Conservation (phyloP, 2,329 filamentous ascomycete species). For the Trichoderma harzianum region DNA sequence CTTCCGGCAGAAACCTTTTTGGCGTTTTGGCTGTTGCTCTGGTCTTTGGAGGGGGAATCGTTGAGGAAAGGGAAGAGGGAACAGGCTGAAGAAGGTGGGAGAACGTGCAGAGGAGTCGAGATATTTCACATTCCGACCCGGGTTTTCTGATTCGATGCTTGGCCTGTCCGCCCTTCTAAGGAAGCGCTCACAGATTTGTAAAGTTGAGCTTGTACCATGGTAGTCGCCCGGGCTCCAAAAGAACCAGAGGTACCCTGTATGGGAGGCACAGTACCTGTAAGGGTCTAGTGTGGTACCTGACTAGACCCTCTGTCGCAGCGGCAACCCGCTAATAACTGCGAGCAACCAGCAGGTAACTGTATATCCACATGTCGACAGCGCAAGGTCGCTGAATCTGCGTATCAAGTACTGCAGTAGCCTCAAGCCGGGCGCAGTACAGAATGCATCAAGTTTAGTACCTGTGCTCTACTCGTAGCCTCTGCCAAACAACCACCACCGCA, state of each 20-base stretch:
- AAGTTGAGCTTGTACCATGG: background rate
- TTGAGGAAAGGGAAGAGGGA: background rate
- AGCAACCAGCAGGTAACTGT: background rate
- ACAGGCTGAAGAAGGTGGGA: background rate
- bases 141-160: background rate
- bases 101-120: background rate
- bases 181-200: background rate
- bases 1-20: background rate
- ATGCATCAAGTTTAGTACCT: background rate
- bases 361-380: background rate
- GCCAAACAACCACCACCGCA: constrained; percentile 1
- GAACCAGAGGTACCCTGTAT: background rate
- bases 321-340: background rate
- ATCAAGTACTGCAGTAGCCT: background rate
- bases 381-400: background rate
- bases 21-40: background rate
- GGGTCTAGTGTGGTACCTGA: background rate
- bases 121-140: background rate
- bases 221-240: constrained; percentile 1
- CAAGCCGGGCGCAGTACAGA: constrained; percentile 1
- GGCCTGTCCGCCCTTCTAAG: background rate
- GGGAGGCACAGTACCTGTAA: background rate
- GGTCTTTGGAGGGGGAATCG: no score
- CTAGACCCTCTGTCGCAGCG: background rate
- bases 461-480: background rate